phyloP scores from a whole-genome alignment of 1,284 basidiomycete species.

The Trametes sp. region DNA sequence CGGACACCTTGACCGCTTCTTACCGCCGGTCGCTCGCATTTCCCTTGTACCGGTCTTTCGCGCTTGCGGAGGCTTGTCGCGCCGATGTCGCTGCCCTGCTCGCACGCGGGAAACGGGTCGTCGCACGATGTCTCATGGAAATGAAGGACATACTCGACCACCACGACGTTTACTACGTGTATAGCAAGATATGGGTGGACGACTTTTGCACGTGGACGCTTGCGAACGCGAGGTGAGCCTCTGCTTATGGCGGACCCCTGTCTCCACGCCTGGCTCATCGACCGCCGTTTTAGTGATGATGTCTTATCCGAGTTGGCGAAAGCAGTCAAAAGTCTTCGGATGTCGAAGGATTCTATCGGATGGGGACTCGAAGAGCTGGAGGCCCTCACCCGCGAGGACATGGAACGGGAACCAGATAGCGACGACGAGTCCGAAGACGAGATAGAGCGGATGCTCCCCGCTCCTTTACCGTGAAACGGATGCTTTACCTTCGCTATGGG shows the following conservation, averaged over 20 bases:
- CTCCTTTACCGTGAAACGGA: slow-evolving; percentile 28
- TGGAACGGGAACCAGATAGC: slow-evolving; percentile 41
- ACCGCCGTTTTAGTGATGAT: slow-evolving; percentile 56
- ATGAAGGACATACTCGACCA: slow-evolving; percentile 76
- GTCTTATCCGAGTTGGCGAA: slow-evolving; percentile 54
- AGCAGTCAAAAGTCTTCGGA: slow-evolving; percentile 47
- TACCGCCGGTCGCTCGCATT: slow-evolving; percentile 78
- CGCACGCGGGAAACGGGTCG: slow-evolving; percentile 61
- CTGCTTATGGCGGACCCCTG: background rate
- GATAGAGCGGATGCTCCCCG: slow-evolving; percentile 45
- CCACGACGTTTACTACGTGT: slow-evolving; percentile 84
- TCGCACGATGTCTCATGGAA: slow-evolving; percentile 70
- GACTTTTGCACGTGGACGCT: slow-evolving; percentile 82
- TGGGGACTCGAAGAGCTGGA: slow-evolving; percentile 78
- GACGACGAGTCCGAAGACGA: slow-evolving; percentile 48
- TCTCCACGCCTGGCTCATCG: slow-evolving; percentile 5
- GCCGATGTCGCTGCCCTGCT: slow-evolving; percentile 68
- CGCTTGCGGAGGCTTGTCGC: slow-evolving; percentile 70
- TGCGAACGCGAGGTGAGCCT: slow-evolving; percentile 61
- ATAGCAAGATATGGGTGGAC: slow-evolving; percentile 83
- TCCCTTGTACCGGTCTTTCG: slow-evolving; percentile 79
- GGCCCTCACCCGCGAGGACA: slow-evolving; percentile 51
- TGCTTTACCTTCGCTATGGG: no score
- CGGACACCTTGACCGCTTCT: slow-evolving; percentile 59
- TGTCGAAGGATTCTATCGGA: slow-evolving; percentile 64